A percentile compares a stretch with the other conserved stretches of the same genome.
These are phyloP conservation scores for Solanum raphanifolium DNA, from an alignment of 257 asterid genomes.

Conservation along the genomic window DNA sequence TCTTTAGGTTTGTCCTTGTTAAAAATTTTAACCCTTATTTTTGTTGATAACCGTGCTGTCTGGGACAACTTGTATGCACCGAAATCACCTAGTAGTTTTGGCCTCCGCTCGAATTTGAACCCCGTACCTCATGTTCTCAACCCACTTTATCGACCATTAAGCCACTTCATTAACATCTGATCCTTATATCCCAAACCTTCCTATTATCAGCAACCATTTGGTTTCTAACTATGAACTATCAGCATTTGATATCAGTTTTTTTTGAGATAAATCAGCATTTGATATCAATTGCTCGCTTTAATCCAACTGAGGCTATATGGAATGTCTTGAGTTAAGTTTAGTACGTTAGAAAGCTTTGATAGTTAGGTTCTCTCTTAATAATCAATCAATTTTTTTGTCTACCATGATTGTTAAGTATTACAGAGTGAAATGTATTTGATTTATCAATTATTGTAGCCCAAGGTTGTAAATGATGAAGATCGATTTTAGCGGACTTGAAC, in stretches of 20 bases:
- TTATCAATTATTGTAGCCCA: conserved; percentile 2
- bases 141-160: neutral
- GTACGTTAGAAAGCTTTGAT: neutral
- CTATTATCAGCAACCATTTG: neutral
- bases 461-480: conserved; percentile 49
- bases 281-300: neutral
- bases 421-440: neutral
- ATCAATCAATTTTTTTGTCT: neutral
- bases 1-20: neutral
- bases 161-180: neutral
- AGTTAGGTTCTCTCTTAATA: neutral
- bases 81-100: neutral
- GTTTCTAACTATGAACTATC: neutral
- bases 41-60: neutral
- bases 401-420: neutral
- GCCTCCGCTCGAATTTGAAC: neutral
- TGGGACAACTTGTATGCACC: neutral
- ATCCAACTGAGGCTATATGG: neutral
- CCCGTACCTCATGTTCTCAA: neutral
- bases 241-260: neutral
- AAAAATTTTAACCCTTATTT: neutral
- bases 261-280: neutral
- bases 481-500: conserved; percentile 68
- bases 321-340: neutral
- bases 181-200: neutral